phyloP scores from a whole-genome alignment of 805 yeast species.

The Schizosaccharomyces japonicus region DNA sequence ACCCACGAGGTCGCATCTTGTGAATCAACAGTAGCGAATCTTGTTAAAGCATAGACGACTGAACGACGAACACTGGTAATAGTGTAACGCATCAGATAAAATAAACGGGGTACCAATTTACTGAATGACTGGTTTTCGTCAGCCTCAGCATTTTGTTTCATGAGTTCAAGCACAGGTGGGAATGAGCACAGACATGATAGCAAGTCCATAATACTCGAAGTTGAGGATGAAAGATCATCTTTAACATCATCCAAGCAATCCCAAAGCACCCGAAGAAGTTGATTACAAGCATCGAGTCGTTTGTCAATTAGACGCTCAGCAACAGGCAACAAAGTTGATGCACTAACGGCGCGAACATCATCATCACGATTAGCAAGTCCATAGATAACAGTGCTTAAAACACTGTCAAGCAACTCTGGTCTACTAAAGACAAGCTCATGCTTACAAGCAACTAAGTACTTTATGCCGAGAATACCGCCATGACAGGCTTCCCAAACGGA shows the following conservation, averaged over 20 bases:
- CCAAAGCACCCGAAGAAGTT: slow-evolving; percentile 49
- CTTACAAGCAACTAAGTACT: slow-evolving; percentile 77
- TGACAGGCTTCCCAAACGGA: slow-evolving; percentile 93
- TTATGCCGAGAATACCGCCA: slow-evolving; percentile 85
- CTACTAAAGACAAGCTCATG: slow-evolving; percentile 49
- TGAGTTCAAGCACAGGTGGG: slow-evolving; percentile 45
- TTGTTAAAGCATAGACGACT: slow-evolving; percentile 54
- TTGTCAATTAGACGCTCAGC: slow-evolving; percentile 63
- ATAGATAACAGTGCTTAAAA: slow-evolving; percentile 64
- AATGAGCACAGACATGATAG: slow-evolving; percentile 70
- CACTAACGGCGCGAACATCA: slow-evolving; percentile 93
- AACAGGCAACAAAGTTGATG: slow-evolving; percentile 75
- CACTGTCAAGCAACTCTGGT: slow-evolving; percentile 34
- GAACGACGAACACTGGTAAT: slow-evolving; percentile 76
- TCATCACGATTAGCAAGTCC: slow-evolving; percentile 60
- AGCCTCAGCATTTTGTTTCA: slow-evolving; percentile 35
- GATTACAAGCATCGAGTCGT: slow-evolving; percentile 24
- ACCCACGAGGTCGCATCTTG: slow-evolving; percentile 40
- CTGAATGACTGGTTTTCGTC: slow-evolving; percentile 36
- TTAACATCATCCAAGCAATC: slow-evolving; percentile 56
- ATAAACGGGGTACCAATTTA: slow-evolving; percentile 63
- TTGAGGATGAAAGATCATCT: slow-evolving; percentile 84
- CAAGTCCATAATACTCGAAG: slow-evolving; percentile 87
- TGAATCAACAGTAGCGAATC: slow-evolving; percentile 34
- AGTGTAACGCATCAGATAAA: slow-evolving; percentile 83